Evolutionary conservation across 2,329 filamentous ascomycete genomes (phyloP), one percentile per base, ranked within the genome.

Genomic region (Cytospora schulzeri): DNA sequence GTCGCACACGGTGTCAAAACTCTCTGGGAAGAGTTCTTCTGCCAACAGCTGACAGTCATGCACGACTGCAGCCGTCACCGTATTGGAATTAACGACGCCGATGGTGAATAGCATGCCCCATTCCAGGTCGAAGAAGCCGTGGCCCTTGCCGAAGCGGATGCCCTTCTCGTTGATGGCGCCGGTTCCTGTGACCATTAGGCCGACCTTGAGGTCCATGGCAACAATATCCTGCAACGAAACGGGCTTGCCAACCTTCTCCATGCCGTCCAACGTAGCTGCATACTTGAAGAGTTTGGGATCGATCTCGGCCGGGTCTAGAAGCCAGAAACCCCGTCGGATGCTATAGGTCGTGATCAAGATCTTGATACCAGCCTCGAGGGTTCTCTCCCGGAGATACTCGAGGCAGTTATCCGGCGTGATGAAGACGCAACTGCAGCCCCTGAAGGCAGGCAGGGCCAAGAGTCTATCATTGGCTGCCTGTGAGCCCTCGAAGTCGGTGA

Each of bases 331-430:
- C 45, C 78, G 70, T 15, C 76, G 70, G 14, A 81, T 75, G 33
- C 73, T 73, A 61, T 80, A 78, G 19, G 79, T 80, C 1, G 76
- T 78, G 1, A 78, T 73, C 3, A 81, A 64, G 8, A 81, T 64
- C 29, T 68, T 75, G 65, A 79, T 80, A 6, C 77, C 78, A 63
- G 77, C 77, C 56, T 68, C 69, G 31, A 81, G 70, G 9, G 77
- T 76, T n/a, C 69, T 69, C 28, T 69, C 68, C 17, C 79, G 73
- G 29, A 81, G 70, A 11, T 73, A 68, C 68, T 80, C 77, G n/a
- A 81, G 72, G 68, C 77, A 79, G 64, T 79, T 80, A 67, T 81
- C 79, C 2, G 77, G 75, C 6, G 77, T 76, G 26, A 78, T 74
- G 65, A 80, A 79, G 54, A 81, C 66, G 5, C 71, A 71, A 14